Conservation (phyloP, 192 early-diverging fungal genomes). For the Coemansia sp. region DNA sequence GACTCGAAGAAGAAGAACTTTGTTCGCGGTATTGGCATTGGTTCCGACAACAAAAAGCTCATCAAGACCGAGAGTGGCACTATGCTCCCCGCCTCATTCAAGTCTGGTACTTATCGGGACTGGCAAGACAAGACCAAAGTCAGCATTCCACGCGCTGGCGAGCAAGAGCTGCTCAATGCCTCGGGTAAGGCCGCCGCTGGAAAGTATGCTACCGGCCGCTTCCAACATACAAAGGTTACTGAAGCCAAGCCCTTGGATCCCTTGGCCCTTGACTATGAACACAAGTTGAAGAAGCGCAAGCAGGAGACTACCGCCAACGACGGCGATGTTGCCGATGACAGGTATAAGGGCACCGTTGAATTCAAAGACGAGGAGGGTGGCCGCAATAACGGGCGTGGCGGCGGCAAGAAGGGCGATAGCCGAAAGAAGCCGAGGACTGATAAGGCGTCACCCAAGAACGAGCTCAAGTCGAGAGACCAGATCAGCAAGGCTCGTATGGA, state of each 20-base stretch:
- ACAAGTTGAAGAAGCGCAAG: conserved; percentile 64
- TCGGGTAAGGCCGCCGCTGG: conserved; percentile 42
- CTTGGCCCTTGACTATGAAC: conserved; percentile 62
- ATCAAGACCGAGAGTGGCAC: conserved; percentile 91
- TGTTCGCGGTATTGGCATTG: conserved; percentile 77
- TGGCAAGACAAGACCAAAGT: conserved; percentile 92
- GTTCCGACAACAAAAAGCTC: conserved; percentile 94
- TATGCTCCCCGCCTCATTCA: conserved; percentile 86
- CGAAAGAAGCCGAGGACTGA: neutral
- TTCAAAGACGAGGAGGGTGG: conserved; percentile 41
- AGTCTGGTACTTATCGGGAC: conserved; percentile 80
- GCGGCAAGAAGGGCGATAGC: conserved; percentile 39
- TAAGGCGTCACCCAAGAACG: conserved; percentile 57
- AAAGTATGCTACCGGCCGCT: conserved; percentile 59
- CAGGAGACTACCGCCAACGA: conserved; percentile 46
- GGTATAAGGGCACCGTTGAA: conserved; percentile 51
- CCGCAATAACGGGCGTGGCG: conserved; percentile 22
- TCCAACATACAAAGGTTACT: conserved; percentile 76
- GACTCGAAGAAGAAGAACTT: conserved; percentile 94
- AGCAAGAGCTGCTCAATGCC: conserved; percentile 69
- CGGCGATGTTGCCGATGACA: conserved; percentile 15
- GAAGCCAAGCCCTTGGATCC: conserved; percentile 75
- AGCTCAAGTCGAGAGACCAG: conserved; percentile 78
- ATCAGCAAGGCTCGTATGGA: conserved; percentile 74
- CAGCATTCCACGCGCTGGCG: conserved; percentile 79